Evolutionary conservation across 2,329 filamentous ascomycete species (phyloP).

Genomic region (Aspergillus sp.): DNA sequence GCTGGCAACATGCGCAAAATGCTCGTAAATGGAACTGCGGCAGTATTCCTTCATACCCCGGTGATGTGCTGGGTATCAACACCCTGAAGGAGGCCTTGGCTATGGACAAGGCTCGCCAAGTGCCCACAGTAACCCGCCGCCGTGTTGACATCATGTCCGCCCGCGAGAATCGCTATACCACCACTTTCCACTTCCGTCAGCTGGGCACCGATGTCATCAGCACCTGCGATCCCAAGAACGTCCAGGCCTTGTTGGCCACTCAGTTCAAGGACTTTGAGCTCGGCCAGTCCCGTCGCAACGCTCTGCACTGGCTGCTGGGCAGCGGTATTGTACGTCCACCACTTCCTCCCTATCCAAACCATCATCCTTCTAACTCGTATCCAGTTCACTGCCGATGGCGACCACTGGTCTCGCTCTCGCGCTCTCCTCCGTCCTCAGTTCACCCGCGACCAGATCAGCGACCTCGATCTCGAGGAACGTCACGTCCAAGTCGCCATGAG

Average conservation of each 20-base stretch:
- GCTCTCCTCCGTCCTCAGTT: slow-evolving; percentile 85
- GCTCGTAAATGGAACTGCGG: slow-evolving; percentile 30
- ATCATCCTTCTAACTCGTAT: background rate
- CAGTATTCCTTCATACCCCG: slow-evolving; percentile 27
- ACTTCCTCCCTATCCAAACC: background rate
- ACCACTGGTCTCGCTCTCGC: slow-evolving; percentile 76
- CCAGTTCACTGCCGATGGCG: slow-evolving; percentile 69
- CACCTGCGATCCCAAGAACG: slow-evolving; percentile 57
- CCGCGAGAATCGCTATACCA: slow-evolving; percentile 28
- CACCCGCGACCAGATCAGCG: slow-evolving; percentile 78
- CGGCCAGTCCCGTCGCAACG: slow-evolving; percentile 70
- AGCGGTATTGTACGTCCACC: slow-evolving; percentile 48
- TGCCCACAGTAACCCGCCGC: slow-evolving; percentile 24
- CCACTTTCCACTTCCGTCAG: slow-evolving; percentile 29
- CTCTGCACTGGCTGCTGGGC: slow-evolving; percentile 43
- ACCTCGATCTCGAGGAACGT: slow-evolving; percentile 77
- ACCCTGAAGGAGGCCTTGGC: slow-evolving; percentile 26
- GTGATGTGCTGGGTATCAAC: slow-evolving; percentile 30
- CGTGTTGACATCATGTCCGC: slow-evolving; percentile 26
- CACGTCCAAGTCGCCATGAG: slow-evolving; percentile 75
- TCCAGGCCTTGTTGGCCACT: slow-evolving; percentile 81
- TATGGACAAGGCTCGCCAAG: slow-evolving; percentile 27
- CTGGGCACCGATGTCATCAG: slow-evolving; percentile 27
- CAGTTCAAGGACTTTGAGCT: slow-evolving; percentile 85
- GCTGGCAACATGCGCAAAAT: slow-evolving; percentile 30